A percentile compares a stretch with the other conserved stretches of the same genome.
Conservation (phyloP, 202 grass and related monocot species). For the Setaria italica region DNA sequence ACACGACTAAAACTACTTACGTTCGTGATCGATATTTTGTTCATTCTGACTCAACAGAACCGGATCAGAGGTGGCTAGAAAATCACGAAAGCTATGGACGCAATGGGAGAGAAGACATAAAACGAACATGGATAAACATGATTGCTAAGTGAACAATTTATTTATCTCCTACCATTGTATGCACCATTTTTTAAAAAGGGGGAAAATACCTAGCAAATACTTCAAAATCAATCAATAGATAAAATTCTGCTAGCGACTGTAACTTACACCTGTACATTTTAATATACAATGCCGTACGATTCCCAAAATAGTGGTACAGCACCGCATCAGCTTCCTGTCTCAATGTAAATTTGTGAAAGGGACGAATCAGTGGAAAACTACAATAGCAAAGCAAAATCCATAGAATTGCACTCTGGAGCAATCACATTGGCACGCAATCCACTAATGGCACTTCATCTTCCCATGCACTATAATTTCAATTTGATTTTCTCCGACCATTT, state of each 20-base stretch:
- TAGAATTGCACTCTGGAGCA: conserved; percentile 19
- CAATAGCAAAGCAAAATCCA: conserved; percentile 46
- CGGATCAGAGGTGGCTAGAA: not conserved
- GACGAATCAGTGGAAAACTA: conserved; percentile 12
- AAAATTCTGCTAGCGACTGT: not conserved
- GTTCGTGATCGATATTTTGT: not conserved
- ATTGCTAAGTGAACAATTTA: not conserved
- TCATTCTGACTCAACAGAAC: not conserved
- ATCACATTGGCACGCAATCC: not conserved
- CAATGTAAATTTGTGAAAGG: not conserved
- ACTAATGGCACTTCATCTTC: conserved; percentile 4
- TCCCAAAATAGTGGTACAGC: conserved; percentile 30
- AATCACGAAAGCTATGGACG: not conserved
- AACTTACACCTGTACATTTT: conserved; percentile 49
- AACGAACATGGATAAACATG: not conserved
- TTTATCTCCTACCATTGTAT: not conserved
- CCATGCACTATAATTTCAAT: conserved; percentile 54
- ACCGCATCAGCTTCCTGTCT: not conserved
- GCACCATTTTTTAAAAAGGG: not conserved
- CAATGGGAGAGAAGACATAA: not conserved
- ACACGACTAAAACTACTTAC: no score
- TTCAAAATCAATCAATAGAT: not conserved
- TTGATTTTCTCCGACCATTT: conserved; percentile 95
- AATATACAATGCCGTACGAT: conserved; percentile 42
- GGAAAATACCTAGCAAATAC: not conserved